Evolutionary conservation across 1,284 basidiomycete genomes (phyloP), one percentile per base, ranked within the genome.

Genomic region (Somion occarium): DNA sequence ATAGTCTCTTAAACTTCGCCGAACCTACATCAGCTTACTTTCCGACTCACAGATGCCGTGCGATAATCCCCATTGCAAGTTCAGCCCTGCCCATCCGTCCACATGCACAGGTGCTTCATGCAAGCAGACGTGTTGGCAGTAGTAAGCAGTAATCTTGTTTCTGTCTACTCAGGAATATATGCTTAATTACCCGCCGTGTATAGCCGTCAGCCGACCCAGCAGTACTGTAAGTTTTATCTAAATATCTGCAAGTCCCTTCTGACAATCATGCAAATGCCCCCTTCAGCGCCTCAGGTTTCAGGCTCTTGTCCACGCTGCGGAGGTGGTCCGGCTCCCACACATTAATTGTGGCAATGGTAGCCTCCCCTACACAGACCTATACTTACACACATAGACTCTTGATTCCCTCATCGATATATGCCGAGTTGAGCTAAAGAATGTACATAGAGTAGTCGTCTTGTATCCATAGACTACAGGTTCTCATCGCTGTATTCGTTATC

Each of bases 91-190:
- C 42, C 64, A 65, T 30, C 56, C 62, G 11, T 53, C 50, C 44
- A 53, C 13, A 46, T 64, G 64, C 45, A 18, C 49, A 23, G 60
- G 61, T 5, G 38, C 57, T 1, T 39, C 51, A 18, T 65, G 64
- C 59, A 65, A 63, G 41, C 58, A 60, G 44, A 62, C 56, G n/a
- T 65, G 64, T 52, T 63, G 61, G 57, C 64, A 65, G 41, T 63
- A 57, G 64, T 65, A 38, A 46, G 60, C 54, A 37, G 19, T 13
- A 22, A 19, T 46, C 5, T 25, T 25, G 19, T 49, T n/a, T 18
- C 13, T 39, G 30, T 48, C 34, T 13, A 5, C 30, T 43, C 27
- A 22, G 46, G 54, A 2, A 55, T 38, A 12, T 39, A 38, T 37
- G 15, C 11, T 43, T 25, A 12, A 41, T 38, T 18, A 13, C 7